Evolutionary conservation across 164 flowering plant genomes (phyloP), one percentile per base, ranked within the genome.

Genomic region (Pachysandra terminalis): DNA sequence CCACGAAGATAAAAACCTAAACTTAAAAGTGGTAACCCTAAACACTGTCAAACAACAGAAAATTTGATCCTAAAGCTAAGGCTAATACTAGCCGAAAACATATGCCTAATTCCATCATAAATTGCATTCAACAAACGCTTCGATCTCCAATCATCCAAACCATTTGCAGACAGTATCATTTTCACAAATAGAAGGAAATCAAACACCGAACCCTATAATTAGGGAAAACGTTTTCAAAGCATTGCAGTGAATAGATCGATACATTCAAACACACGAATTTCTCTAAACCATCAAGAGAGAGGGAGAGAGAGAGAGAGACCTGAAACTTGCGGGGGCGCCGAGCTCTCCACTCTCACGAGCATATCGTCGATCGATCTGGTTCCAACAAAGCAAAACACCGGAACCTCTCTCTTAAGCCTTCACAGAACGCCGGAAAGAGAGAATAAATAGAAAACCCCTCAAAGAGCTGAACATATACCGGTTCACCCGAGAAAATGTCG

Each of bases 331-430:
- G 85, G 79, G 57, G 81, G 86, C 1, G 84, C 70, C 16, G 88
- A 81, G 74, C 70, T 76, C 63, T 91, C 95, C 6, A 87, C 90
- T 80, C 91, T 82, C 72, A 88, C 93, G 7, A 91, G 96, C 96
- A 89, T 91, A 73, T 77, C 53, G 35, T 45, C 28, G 32, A 56
- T 63, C 73, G 52, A 67, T 26, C 37, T 66, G 41, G 70, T 27
- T 28, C n/a, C n/a, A n/a, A n/a, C n/a, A n/a, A n/a, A n/a, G 37
- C 28, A 56, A 60, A 23, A 26, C 21, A 19, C 23, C 22, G 8
- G 17, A 3, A 5, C 26, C 28, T 63, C n/a, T n/a, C n/a, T n/a
- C 8, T 12, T 23, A 16, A 16, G 51, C 21, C 51, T 65, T 32
- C 4, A 14, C 22, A 32, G 14, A 66, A 19, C 8, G 0, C 5